Conservation (phyloP, 352 stramenopile species). For the Phytophthora ramorum region DNA sequence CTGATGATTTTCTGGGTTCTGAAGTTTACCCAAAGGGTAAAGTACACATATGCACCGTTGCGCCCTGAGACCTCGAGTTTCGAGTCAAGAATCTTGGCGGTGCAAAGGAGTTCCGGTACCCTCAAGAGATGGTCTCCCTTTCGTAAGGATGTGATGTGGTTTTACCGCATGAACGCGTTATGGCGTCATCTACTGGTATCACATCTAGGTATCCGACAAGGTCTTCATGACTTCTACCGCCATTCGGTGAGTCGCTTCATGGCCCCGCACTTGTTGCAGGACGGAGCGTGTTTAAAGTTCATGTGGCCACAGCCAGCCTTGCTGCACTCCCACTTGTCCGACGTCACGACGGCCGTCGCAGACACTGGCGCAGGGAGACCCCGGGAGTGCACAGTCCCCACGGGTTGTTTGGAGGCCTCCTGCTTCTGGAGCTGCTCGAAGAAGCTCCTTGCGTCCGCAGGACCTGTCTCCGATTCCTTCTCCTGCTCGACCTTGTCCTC, state of each 20-base stretch:
- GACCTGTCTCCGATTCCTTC: neutral
- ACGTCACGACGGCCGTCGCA: conserved; percentile 30
- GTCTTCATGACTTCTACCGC: conserved; percentile 40
- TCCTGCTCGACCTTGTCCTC: conserved; percentile 7
- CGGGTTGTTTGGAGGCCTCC: conserved; percentile 60
- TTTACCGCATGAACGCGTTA: neutral
- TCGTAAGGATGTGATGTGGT: no score
- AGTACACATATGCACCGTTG: no score
- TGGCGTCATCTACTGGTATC: neutral
- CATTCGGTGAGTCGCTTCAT: conserved; percentile 85
- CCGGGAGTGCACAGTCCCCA: conserved; percentile 70
- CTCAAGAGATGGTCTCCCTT: no score
- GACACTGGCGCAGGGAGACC: conserved; percentile 38
- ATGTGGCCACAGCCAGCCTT: conserved; percentile 70
- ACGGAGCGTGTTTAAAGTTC: conserved; percentile 68
- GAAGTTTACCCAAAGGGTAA: neutral
- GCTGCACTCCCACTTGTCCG: conserved; percentile 75
- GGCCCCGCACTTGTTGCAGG: conserved; percentile 76
- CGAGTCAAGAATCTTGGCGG: no score
- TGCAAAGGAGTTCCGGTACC: no score
- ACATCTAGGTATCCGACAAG: neutral
- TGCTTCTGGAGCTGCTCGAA: conserved; percentile 72
- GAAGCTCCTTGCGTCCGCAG: conserved; percentile 55
- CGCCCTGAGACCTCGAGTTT: no score
- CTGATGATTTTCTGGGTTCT: conserved; percentile 17